phyloP scores from a whole-genome alignment of 1,139 yeast species.

The Suhomyces guaymorum region DNA sequence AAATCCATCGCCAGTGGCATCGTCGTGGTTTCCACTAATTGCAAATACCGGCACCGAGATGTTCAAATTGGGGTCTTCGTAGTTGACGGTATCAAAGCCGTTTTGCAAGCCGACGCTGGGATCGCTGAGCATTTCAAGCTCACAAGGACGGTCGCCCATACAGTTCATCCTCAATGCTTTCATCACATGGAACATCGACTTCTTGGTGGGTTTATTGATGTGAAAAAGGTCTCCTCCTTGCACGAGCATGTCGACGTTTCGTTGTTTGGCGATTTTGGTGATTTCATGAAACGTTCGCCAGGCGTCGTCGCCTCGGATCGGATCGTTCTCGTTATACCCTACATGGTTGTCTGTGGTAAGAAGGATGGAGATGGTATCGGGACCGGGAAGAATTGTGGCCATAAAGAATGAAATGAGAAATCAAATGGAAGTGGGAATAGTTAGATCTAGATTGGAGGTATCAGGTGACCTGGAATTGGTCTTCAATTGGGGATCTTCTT shows the following conservation, averaged over 20 bases:
- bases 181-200: slow-evolving; percentile 83
- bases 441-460: too few species aligned
- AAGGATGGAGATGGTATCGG: slow-evolving; percentile 71
- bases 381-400: slow-evolving; percentile 28
- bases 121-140: slow-evolving; percentile 79
- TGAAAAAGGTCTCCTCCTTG: slow-evolving; percentile 96
- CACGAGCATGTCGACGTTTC: slow-evolving; percentile 83
- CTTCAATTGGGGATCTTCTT: too few species aligned
- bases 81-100: slow-evolving; percentile 71
- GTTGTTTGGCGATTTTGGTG: slow-evolving; percentile 65
- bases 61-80: slow-evolving; percentile 87
- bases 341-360: slow-evolving; percentile 96
- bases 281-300: slow-evolving; percentile 87
- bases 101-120: slow-evolving; percentile 61
- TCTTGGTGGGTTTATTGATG: slow-evolving; percentile 83
- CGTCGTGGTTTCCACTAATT: slow-evolving; percentile 96
- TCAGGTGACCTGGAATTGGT: too few species aligned
- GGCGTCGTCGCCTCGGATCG: slow-evolving; percentile 87
- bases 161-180: slow-evolving; percentile 69
- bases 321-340: slow-evolving; percentile 88
- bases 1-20: slow-evolving; percentile 85
- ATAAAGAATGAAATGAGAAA: background rate
- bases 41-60: slow-evolving; percentile 92
- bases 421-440: background rate
- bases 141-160: slow-evolving; percentile 87